These are phyloP conservation scores for Crithidia fasciculata DNA, from an alignment of 208 protist species.

Conservation along the genomic window DNA sequence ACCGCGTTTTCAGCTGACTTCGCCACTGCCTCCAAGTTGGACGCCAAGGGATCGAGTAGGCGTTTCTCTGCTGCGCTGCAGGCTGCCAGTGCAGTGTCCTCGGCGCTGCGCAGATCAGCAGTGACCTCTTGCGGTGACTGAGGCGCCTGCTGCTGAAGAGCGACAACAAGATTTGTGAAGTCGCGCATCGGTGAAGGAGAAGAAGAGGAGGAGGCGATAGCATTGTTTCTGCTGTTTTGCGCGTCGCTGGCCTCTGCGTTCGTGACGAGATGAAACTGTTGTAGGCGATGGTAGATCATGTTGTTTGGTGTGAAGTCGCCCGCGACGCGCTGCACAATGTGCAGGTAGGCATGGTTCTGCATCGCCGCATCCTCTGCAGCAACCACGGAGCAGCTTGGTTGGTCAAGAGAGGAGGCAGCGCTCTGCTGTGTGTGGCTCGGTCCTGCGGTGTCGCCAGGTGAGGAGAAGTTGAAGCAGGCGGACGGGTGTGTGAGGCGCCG, in stretches of 20 bases:
- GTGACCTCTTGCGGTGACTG: conserved; percentile 21
- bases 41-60: conserved; percentile 42
- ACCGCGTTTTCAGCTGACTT: conserved; percentile 35
- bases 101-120: conserved; percentile 8
- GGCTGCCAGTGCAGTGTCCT: conserved; percentile 17
- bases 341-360: conserved; percentile 62
- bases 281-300: conserved; percentile 78
- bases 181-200: background rate
- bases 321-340: conserved; percentile 65
- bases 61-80: conserved; percentile 29
- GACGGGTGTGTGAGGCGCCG: conserved; percentile 46
- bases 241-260: background rate
- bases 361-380: background rate
- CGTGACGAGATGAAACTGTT: conserved; percentile 34
- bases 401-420: background rate
- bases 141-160: conserved; percentile 32
- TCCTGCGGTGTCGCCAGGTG: conserved; percentile 45
- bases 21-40: conserved; percentile 25
- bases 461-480: conserved; percentile 67
- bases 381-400: background rate
- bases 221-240: background rate
- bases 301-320: conserved; percentile 88
- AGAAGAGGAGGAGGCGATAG: background rate
- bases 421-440: background rate
- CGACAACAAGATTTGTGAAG: conserved; percentile 43